These are phyloP conservation scores for Paracoccidioides lutzii DNA, from an alignment of 2,329 filamentous ascomycete genomes.

Conservation along the genomic window DNA sequence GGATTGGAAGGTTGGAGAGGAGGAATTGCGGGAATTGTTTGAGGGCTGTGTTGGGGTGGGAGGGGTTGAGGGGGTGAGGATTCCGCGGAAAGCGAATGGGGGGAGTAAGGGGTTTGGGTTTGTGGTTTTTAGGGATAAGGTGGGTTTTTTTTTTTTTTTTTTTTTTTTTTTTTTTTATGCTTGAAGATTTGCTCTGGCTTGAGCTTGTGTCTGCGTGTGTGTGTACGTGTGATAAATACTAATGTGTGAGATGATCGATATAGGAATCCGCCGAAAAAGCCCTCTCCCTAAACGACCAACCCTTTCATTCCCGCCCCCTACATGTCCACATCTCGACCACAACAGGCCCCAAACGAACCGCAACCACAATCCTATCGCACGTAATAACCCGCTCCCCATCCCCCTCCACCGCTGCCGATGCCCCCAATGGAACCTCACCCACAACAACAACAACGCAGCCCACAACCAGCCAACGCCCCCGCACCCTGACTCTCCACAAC, in stretches of 20 bases:
- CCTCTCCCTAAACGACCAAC: constrained; percentile 55
- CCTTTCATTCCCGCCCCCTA: constrained; percentile 55
- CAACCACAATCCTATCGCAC: constrained; percentile 34
- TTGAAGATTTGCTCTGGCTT: too few species aligned
- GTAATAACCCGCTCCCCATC: constrained; percentile 22
- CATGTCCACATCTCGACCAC: constrained; percentile 46
- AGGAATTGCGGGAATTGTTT: constrained; percentile 59
- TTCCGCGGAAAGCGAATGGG: constrained; percentile 55
- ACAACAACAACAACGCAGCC: constrained; percentile 20
- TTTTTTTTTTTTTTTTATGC: not conserved
- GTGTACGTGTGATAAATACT: too few species aligned
- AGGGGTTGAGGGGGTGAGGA: constrained; percentile 55
- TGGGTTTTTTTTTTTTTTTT: constrained; percentile 10
- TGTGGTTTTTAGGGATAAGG: constrained; percentile 59
- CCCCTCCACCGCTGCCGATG: constrained; percentile 19
- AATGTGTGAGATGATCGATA: not conserved
- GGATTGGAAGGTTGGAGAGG: constrained; percentile 48
- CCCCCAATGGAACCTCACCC: constrained; percentile 10
- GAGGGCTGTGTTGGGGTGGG: constrained; percentile 67
- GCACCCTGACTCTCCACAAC: constrained; percentile 70
- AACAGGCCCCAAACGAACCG: constrained; percentile 30
- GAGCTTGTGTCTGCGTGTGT: too few species aligned
- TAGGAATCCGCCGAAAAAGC: constrained; percentile 54
- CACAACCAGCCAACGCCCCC: constrained; percentile 30
- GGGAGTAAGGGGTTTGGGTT: constrained; percentile 68